Evolutionary conservation across 2,329 filamentous ascomycete species (phyloP), one percentile per base, ranked within the genome.

Genomic region (Trichoderma koningiopsis): DNA sequence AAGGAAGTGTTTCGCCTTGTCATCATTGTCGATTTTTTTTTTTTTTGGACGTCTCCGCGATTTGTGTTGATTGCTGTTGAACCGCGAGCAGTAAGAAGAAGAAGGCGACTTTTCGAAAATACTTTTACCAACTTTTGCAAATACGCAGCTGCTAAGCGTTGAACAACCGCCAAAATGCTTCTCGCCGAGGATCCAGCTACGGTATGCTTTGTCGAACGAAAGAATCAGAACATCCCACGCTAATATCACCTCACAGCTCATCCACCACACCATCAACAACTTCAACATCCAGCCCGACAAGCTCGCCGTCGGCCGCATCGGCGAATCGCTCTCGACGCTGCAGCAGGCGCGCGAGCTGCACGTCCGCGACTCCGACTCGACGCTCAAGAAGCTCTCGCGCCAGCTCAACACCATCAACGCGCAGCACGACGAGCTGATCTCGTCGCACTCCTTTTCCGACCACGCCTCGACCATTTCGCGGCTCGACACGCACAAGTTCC

Each of bases 241-340:
- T 40, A 24, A 37, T 22, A 40, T 10, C n/a, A 0, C 35, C 47
- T 35, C 47, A 22, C 62, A 96, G 92, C 91, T 97, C 77, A 97
- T 99, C 82, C 87, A 91, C 78, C 92, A 96, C 83, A 97, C 94
- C 53, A 91, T 96, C 76, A 87, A 90, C 75, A 97, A 97, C 85
- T 99, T 99, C 89, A 96, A 97, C 83, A 97, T 95, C 76, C 85
- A 88, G 24, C 93, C 93, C 13, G 96, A 99, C 85, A 96, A 94
- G 77, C 85, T 89, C 73, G 92, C 92, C 71, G 88, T 98, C 24
- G 85, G 90, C 24, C 93, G 96, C 77, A 91, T 98, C 78, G 89
- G 89, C 79, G 92, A 94, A 79, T 95, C 93, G 0, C 87, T 97
- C 64, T 87, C 89, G 10, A 92, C 92, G 0, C 89, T 99, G n/a